Evolutionary conservation across 495 filamentous ascomycete genomes (phyloP).

Genomic region (Aspergillus cristatus): DNA sequence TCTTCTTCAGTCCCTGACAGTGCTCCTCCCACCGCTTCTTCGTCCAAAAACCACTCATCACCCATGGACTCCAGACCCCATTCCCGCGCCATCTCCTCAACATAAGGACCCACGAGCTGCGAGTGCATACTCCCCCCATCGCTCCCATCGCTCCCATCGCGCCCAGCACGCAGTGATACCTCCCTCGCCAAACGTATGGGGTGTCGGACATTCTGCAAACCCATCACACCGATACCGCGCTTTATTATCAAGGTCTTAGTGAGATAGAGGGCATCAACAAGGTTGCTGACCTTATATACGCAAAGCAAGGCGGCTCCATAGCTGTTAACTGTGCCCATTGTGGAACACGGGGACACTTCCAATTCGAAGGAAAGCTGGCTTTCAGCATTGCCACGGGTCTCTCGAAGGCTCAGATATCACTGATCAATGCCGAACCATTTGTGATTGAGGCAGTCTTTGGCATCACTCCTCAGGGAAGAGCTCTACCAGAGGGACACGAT

Average conservation of each 20-base stretch:
- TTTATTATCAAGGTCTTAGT: too few relatives aligned
- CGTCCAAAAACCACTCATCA: slow-evolving; percentile 69
- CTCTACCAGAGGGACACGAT: not conserved
- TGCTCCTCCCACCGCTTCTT: slow-evolving; percentile 79
- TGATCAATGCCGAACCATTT: not conserved
- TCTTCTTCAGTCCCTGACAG: slow-evolving; percentile 52
- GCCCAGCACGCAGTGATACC: slow-evolving; percentile 52
- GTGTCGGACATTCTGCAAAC: slow-evolving; percentile 63
- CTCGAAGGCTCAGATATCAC: not conserved
- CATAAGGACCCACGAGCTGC: slow-evolving; percentile 54
- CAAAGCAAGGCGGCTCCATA: not conserved
- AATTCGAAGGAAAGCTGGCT: not conserved
- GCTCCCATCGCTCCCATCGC: slow-evolving; percentile 18
- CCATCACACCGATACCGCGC: slow-evolving; percentile 65
- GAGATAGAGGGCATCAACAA: too few relatives aligned
- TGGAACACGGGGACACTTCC: not conserved
- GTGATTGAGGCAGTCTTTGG: not conserved
- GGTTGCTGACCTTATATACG: not conserved
- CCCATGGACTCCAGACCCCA: slow-evolving; percentile 65
- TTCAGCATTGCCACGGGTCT: not conserved
- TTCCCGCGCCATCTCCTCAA: slow-evolving; percentile 52
- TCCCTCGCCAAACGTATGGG: slow-evolving; percentile 68
- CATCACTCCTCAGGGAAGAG: not conserved
- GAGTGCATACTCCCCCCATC: slow-evolving; percentile 50
- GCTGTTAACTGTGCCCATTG: not conserved